phyloP scores from a whole-genome alignment of 1,284 basidiomycete genomes.

The Sphagnurus paluster region DNA sequence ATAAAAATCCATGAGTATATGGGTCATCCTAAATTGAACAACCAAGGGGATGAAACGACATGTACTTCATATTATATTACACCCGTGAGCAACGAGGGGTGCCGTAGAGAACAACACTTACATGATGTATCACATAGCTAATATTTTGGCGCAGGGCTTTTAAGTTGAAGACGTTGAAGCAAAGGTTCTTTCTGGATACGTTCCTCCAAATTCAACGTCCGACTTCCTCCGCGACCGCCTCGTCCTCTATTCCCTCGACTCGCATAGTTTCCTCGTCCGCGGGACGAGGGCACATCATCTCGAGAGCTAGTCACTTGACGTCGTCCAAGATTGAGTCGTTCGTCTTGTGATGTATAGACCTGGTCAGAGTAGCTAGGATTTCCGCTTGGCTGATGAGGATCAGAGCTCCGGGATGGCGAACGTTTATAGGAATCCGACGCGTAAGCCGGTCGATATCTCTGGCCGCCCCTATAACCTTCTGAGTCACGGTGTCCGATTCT shows the following conservation, averaged over 20 bases:
- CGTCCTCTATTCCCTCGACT: conserved; percentile 13
- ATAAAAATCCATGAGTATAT: too few species aligned
- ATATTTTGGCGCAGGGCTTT: conserved; percentile 11
- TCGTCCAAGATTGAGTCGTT: conserved; percentile 2
- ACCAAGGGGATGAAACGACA: too few species aligned
- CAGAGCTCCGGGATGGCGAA: conserved; percentile 1
- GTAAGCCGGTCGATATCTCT: conserved; percentile 17
- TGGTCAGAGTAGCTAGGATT: not conserved
- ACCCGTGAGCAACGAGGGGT: not conserved
- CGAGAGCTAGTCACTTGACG: conserved; percentile 2
- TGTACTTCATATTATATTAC: too few species aligned
- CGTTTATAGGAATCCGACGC: conserved; percentile 4
- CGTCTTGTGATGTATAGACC: not conserved
- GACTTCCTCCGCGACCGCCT: conserved; percentile 14
- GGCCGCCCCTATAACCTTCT: conserved; percentile 1
- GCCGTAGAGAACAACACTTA: not conserved
- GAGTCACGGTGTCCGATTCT: conserved; percentile 15
- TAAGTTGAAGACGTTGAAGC: conserved; percentile 21
- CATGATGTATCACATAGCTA: conserved; percentile 2
- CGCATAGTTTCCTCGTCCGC: conserved; percentile 2
- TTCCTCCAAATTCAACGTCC: conserved; percentile 19
- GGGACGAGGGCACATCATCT: conserved; percentile 3
- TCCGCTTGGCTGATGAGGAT: conserved; percentile 3
- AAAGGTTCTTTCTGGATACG: conserved; percentile 19
- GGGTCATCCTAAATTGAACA: too few species aligned